phyloP scores from a whole-genome alignment of 1,284 basidiomycete genomes.

The Cryptococcus sp. region DNA sequence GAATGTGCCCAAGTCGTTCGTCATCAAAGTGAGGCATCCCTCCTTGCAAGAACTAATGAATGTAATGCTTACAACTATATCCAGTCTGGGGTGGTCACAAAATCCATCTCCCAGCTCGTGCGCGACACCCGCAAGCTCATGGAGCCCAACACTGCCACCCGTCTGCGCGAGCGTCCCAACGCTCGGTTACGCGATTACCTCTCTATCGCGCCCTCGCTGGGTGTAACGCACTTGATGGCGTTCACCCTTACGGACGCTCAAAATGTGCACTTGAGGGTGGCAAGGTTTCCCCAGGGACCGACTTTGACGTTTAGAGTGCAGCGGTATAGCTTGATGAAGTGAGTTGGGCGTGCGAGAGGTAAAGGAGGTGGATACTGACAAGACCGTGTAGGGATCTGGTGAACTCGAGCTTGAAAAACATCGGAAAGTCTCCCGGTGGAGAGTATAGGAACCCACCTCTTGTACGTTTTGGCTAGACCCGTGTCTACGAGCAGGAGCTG shows the following conservation, averaged over 20 bases:
- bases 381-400: conserved; percentile 37
- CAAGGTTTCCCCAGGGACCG: conserved; percentile 86
- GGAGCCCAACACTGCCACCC: conserved; percentile 95
- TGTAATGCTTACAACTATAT: conserved; percentile 1
- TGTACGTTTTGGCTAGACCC: conserved; percentile 21
- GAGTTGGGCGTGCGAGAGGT: conserved; percentile 13
- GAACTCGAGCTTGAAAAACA: conserved; percentile 43
- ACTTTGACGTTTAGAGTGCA: conserved; percentile 91
- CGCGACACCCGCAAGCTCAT: conserved; percentile 90
- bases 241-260: conserved; percentile 84
- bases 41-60: not conserved
- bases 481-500: not conserved
- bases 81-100: conserved; percentile 79
- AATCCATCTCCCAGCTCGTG: conserved; percentile 81
- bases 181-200: conserved; percentile 96
- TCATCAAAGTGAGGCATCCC: conserved; percentile 65
- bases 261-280: conserved; percentile 73
- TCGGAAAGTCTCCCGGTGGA: conserved; percentile 47
- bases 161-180: conserved; percentile 80
- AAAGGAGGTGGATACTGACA: not conserved
- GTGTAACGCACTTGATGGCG: conserved; percentile 89
- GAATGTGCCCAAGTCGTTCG: conserved; percentile 59
- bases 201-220: conserved; percentile 83
- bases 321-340: conserved; percentile 82
- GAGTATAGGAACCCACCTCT: conserved; percentile 51